phyloP scores from a whole-genome alignment of 345 rosid species.

The Lumnitzera littorea region DNA sequence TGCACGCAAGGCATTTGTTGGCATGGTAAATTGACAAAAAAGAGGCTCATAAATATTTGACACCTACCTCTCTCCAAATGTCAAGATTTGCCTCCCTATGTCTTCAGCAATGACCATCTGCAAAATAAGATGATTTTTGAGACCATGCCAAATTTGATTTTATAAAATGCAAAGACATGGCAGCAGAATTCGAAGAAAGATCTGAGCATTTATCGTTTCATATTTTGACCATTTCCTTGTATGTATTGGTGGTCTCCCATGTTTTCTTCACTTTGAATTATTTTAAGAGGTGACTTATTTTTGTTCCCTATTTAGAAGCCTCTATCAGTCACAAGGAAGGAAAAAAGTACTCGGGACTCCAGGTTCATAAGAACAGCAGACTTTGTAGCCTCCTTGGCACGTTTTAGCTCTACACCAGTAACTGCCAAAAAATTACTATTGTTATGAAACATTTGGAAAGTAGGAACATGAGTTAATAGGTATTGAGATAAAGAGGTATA shows the following conservation, averaged over 20 bases:
- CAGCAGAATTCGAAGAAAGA: not conserved
- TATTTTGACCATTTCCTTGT: too few species aligned
- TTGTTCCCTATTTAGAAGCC: not conserved
- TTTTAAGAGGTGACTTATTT: too few species aligned
- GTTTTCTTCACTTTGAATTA: too few species aligned
- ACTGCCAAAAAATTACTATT: constrained; percentile 28
- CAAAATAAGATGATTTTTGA: not conserved
- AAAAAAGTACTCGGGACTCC: constrained; percentile 60
- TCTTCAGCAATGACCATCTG: constrained; percentile 75
- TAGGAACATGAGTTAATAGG: constrained; percentile 3
- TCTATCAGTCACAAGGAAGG: not conserved
- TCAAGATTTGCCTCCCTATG: constrained; percentile 77
- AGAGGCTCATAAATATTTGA: not conserved
- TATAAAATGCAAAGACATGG: not conserved
- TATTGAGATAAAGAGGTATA: not conserved
- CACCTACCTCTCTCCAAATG: constrained; percentile 82
- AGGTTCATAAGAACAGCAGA: constrained; percentile 87
- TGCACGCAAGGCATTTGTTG: not conserved
- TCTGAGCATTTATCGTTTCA: too few species aligned
- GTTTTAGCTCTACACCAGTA: constrained; percentile 50
- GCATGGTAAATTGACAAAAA: not conserved
- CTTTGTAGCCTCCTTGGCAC: constrained; percentile 81
- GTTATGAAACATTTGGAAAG: not conserved
- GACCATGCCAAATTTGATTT: not conserved
- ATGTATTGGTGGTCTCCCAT: too few species aligned